Evolutionary conservation across 495 filamentous ascomycete species (phyloP).

Genomic region (Amniculicola lignicola): DNA sequence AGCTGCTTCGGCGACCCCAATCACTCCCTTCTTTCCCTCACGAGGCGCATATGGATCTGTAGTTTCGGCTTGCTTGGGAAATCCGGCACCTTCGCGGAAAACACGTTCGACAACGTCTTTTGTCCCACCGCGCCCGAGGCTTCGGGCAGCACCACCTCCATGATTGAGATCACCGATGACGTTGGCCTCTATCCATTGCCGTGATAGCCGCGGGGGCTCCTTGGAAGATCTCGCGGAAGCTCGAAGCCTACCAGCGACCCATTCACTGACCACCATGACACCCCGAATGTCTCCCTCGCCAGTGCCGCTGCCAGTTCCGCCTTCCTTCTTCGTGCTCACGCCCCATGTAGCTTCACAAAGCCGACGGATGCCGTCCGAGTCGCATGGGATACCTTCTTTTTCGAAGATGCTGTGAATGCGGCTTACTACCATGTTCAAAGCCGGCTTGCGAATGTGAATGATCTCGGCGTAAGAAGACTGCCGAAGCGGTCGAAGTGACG

Average conservation of each 20-base stretch:
- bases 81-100: constrained; percentile 83
- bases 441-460: constrained; percentile 86
- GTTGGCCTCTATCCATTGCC: constrained; percentile 78
- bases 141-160: constrained; percentile 72
- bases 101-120: constrained; percentile 82
- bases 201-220: constrained; percentile 56
- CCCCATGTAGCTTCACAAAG: constrained; percentile 93
- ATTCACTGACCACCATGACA: constrained; percentile 90
- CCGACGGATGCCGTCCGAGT: constrained; percentile 80
- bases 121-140: constrained; percentile 70
- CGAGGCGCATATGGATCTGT: constrained; percentile 32
- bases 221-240: constrained; percentile 45
- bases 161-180: constrained; percentile 66
- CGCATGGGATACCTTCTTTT: constrained; percentile 79
- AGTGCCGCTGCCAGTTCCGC: constrained; percentile 51
- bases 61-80: constrained; percentile 54
- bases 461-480: constrained; percentile 80
- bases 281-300: constrained; percentile 89
- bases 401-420: constrained; percentile 79
- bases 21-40: constrained; percentile 38
- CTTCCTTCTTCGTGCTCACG: constrained; percentile 63
- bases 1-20: constrained; percentile 66
- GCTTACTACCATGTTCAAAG: constrained; percentile 78
- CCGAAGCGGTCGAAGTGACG: constrained; percentile 78
- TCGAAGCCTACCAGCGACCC: constrained; percentile 79